phyloP scores from a whole-genome alignment of 805 yeast genomes.

The Hanseniaspora mollemarum region DNA sequence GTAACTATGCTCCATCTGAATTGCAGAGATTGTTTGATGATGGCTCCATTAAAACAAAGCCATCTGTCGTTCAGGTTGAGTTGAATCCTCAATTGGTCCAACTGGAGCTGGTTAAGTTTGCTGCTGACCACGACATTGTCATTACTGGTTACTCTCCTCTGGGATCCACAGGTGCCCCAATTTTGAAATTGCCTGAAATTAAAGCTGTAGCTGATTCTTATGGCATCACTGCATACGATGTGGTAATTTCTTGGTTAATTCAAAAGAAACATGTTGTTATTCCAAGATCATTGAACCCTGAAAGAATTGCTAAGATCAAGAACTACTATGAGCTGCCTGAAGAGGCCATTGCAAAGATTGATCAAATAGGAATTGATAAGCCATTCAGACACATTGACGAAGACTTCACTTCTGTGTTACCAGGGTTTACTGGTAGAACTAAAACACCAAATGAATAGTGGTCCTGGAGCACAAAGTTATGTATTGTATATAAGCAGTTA shows the following conservation, averaged over 20 bases:
- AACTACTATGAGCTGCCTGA: slow-evolving; percentile 31
- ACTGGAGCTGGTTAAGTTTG: slow-evolving; percentile 41
- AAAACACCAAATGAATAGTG: slow-evolving; percentile 5
- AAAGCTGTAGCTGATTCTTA: slow-evolving; percentile 47
- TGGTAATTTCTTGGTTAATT: slow-evolving; percentile 54
- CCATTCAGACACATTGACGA: slow-evolving; percentile 30
- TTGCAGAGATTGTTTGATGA: slow-evolving; percentile 34
- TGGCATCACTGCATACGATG: slow-evolving; percentile 41
- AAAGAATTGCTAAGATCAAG: slow-evolving; percentile 41
- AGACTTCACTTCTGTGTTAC: slow-evolving; percentile 23
- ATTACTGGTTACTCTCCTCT: slow-evolving; percentile 51
- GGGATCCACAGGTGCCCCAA: slow-evolving; percentile 58
- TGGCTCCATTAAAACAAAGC: slow-evolving; percentile 34
- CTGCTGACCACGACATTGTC: slow-evolving; percentile 41
- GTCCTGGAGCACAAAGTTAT: too few species aligned
- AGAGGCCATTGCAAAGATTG: slow-evolving; percentile 35
- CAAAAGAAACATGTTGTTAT: slow-evolving; percentile 49
- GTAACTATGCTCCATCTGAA: slow-evolving; percentile 38
- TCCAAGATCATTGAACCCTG: slow-evolving; percentile 62
- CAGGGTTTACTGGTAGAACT: slow-evolving; percentile 25
- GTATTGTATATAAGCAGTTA: background rate
- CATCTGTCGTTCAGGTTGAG: slow-evolving; percentile 53
- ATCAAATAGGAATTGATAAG: slow-evolving; percentile 25
- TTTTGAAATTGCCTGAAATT: slow-evolving; percentile 41
- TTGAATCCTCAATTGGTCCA: slow-evolving; percentile 66